Percentiles rank a stretch among this genome's conserved stretches.
Evolutionary conservation across 345 rosid genomes (phyloP).

Genomic region (Citrus reticulata): DNA sequence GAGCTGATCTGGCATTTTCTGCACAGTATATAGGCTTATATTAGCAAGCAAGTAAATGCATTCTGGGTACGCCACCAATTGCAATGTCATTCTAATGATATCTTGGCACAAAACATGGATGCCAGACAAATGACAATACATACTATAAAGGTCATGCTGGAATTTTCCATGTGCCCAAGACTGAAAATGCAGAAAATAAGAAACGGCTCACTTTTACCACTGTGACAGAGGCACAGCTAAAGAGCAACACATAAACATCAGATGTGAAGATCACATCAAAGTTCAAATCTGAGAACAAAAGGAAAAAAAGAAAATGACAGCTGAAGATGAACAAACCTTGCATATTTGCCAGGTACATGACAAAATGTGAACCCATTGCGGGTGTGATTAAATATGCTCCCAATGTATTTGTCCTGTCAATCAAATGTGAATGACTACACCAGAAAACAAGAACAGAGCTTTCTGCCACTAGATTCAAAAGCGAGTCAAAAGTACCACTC

Average conservation of each 20-base stretch:
- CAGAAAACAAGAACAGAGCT: slow-evolving; percentile 1
- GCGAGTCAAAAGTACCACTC: slow-evolving; percentile 54
- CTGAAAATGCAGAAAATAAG: not conserved
- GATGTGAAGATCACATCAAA: not conserved
- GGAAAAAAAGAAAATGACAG: not conserved
- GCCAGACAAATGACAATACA: not conserved
- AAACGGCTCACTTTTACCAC: not conserved
- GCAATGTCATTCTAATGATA: not conserved
- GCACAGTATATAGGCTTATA: slow-evolving; percentile 27
- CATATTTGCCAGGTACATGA: slow-evolving; percentile 87
- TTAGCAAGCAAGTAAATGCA: slow-evolving; percentile 1
- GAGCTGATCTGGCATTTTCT: slow-evolving; percentile 79
- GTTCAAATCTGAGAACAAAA: not conserved
- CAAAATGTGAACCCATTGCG: slow-evolving; percentile 88
- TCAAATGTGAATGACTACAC: slow-evolving; percentile 21
- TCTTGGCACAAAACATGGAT: not conserved
- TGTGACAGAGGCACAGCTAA: not conserved
- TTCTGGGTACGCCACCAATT: not conserved
- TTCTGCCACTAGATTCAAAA: slow-evolving; percentile 5
- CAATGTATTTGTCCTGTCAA: slow-evolving; percentile 68
- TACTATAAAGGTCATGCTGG: not conserved
- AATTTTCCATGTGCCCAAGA: not conserved
- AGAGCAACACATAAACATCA: not conserved
- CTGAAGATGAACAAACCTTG: slow-evolving; percentile 47
- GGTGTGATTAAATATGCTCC: slow-evolving; percentile 89